Evolutionary conservation across 306 rosid genomes (phyloP), one percentile per base, ranked within the genome.

Genomic region (Hippophae rhamnoides): DNA sequence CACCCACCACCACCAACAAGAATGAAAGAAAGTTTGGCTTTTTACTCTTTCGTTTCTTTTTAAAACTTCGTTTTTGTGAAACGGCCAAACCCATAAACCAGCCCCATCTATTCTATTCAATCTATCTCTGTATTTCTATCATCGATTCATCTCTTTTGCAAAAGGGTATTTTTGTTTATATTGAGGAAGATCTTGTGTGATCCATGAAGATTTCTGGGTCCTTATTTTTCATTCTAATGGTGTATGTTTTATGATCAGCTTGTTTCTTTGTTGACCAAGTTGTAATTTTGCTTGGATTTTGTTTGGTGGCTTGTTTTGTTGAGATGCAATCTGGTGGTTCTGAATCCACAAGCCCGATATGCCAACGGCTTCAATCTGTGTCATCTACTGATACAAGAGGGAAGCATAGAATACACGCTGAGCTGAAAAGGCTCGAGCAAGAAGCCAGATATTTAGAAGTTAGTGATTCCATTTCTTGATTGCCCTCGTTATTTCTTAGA

Each of bases 391-490:
- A 93, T 61, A 84, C 95, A 2, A 82, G 94, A 77, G 99, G 99
- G 69, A 93, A 84, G 71, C 99, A 93, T 64, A 81, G 97, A 80
- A 73, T 93, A 71, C 90, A 75, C 58, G 99, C 97, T 7, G 97
- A 93, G 74, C 54, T 88, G 62, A 88, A 93, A 64, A 75, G 99
- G 69, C 81, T 93, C 63, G 99, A 88, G 79, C 97, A 84, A 61
- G 97, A 93, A 80, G 67, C 94, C 54, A 88, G 95, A 73, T 84
- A 82, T 78, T 75, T 93, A 64, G 97, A 88, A 94, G 99, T 88
- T 64, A 57, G 70, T 48, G 55, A 52, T 18, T 11, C 7, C 54
- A 11, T 13, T 48, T 61, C 56, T 52, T 59, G 38, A 31, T 31
- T 4, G 52, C 64, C 58, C 66, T 18, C 54, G 41, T 48, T n/a